Conservation (phyloP, 176 grass and related monocot genomes). For the Juncus effusus region DNA sequence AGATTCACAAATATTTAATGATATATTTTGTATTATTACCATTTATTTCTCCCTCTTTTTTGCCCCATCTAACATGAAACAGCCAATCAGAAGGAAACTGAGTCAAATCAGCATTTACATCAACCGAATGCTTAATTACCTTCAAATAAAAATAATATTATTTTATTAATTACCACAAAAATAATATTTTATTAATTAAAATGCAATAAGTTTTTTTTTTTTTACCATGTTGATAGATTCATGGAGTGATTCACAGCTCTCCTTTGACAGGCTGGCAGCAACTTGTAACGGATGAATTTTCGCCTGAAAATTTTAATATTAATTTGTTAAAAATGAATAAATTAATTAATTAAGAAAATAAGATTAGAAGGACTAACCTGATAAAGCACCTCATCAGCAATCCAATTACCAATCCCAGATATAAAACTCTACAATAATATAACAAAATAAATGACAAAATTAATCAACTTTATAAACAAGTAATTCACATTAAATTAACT, state of each 20-base stretch:
- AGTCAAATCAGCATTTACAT: constrained; percentile 60
- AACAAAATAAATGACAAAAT: constrained; percentile 2
- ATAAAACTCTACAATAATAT: constrained; percentile 57
- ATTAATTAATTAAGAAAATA: background rate
- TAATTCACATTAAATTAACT: no score
- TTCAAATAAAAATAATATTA: constrained; percentile 27
- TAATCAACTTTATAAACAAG: background rate
- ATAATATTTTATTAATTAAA: background rate
- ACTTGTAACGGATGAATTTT: constrained; percentile 75
- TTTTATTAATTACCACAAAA: background rate
- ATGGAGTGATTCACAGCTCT: constrained; percentile 62
- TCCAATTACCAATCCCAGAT: constrained; percentile 94
- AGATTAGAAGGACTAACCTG: constrained; percentile 44
- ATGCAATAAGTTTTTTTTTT: no score
- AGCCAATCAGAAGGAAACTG: constrained; percentile 78
- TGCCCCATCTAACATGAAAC: constrained; percentile 91
- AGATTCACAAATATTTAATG: background rate
- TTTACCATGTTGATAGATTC: constrained; percentile 64
- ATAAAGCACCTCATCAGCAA: constrained; percentile 96
- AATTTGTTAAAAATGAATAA: constrained; percentile 7
- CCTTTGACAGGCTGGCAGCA: constrained; percentile 64
- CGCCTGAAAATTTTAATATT: constrained; percentile 43
- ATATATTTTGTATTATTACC: constrained; percentile 33
- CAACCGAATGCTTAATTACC: constrained; percentile 84
- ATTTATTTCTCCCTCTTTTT: constrained; percentile 68